phyloP scores from a whole-genome alignment of 768 basidiomycete species.

The Tricholoma terreum region DNA sequence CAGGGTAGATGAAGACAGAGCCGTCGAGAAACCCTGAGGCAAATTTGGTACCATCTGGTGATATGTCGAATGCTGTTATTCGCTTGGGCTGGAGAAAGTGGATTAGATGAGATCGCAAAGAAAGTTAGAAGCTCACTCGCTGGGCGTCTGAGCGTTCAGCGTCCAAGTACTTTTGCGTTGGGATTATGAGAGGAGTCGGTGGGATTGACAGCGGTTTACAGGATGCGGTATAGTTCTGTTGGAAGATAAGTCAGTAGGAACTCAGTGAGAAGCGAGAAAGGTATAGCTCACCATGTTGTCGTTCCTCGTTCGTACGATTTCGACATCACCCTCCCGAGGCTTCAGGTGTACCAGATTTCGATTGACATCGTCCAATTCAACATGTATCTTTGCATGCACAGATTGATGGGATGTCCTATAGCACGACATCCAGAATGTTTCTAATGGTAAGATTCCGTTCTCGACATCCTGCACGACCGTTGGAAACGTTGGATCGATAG shows the following conservation, averaged over 20 bases:
- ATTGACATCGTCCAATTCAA: constrained; percentile 51
- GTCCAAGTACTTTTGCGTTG: constrained; percentile 50
- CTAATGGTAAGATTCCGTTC: constrained; percentile 51
- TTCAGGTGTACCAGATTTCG: constrained; percentile 45
- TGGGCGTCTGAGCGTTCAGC: constrained; percentile 41
- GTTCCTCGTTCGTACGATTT: constrained; percentile 28
- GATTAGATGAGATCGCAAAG: not conserved
- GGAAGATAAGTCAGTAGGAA: constrained; percentile 2
- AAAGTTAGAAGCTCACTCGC: constrained; percentile 27
- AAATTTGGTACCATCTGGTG: constrained; percentile 55
- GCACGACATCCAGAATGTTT: constrained; percentile 74
- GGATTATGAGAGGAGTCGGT: constrained; percentile 45
- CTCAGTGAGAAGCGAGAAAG: not conserved
- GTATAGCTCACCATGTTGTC: constrained; percentile 26
- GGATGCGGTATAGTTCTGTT: constrained; percentile 39
- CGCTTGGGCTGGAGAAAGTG: constrained; percentile 41
- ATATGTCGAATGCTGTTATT: constrained; percentile 62
- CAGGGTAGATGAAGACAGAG: constrained; percentile 49
- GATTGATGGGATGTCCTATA: constrained; percentile 53
- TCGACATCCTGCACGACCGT: constrained; percentile 62
- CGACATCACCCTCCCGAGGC: constrained; percentile 45
- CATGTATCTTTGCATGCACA: constrained; percentile 62
- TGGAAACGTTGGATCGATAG: constrained; percentile 59
- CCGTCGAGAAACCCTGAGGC: constrained; percentile 63
- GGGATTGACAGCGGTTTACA: constrained; percentile 48